Evolutionary conservation across 2,329 filamentous ascomycete species (phyloP), one percentile per base, ranked within the genome.

Genomic region (Parascedosporium putredinis): DNA sequence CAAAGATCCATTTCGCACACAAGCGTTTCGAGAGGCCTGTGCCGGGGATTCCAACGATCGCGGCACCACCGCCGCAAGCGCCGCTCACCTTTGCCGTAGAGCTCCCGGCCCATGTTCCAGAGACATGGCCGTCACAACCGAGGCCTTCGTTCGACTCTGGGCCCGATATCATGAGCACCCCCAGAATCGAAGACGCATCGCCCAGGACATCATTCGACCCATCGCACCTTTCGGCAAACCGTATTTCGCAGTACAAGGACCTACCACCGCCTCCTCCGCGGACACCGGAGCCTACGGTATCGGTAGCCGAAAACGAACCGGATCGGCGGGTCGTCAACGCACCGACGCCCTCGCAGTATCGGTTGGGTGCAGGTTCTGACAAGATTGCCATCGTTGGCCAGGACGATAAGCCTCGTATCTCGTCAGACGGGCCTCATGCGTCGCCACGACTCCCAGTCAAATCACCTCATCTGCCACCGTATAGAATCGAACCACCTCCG

Each of bases 1-100:
- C 86, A 53, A 88, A 87, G 66, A 89, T 96, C 55, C 75, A 90
- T 59, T 78, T 83, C 53, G 85, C 86, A 55, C 88, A 88, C 64
- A 67, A 76, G 51, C 76, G 87, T 50, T 80, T 79, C 63, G 81
- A 84, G 22, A 50, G 27, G n/a, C 44, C 25, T 33, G 44, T 27
- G 29, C 27, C 27, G 24, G 16, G 38, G 9, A 14, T 31, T 36
- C 20, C 40, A 7, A 45, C 24, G 14, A 34, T 31, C 8, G 38
- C 23, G 16, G 18, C 18, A 16, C 33, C 22, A 36, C 61, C 63
- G 22, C 34, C 3, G 22, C 46, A 4, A 18, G 9, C 25, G 24
- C 50, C 45, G 1, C 23, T 29, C 3, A 73, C 76, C 1, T 60
- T 79, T 49, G 76, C 76, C 0, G 71, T 78, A 12, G 78, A 81